phyloP scores from a whole-genome alignment of 2,329 filamentous ascomycete genomes.

The Cordyceps militaris region DNA sequence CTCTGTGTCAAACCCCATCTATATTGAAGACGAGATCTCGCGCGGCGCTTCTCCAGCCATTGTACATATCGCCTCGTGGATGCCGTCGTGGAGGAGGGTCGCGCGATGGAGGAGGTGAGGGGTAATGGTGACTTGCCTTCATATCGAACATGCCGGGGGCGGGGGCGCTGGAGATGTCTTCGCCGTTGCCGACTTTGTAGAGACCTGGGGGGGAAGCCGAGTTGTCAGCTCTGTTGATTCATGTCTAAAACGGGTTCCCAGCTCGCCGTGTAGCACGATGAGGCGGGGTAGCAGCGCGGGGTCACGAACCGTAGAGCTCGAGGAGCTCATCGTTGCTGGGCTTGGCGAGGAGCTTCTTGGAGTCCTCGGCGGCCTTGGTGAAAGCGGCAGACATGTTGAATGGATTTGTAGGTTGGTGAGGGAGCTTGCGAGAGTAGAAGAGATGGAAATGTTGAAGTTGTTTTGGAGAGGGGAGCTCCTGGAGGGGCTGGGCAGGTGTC shows the following conservation, averaged over 20 bases:
- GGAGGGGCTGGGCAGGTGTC: neutral
- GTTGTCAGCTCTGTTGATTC: neutral
- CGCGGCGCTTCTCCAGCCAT: too few relatives aligned
- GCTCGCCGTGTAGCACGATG: neutral
- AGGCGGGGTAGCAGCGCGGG: neutral
- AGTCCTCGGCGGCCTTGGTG: conserved; percentile 52
- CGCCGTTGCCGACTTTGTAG: conserved; percentile 51
- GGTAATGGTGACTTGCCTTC: conserved; percentile 39
- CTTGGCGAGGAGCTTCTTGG: conserved; percentile 60
- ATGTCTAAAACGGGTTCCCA: neutral
- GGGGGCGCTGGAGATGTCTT: conserved; percentile 49
- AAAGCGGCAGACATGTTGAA: conserved; percentile 41
- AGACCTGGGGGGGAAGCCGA: conserved; percentile 35
- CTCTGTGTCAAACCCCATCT: too few relatives aligned
- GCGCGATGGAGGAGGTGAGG: neutral
- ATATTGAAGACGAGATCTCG: neutral
- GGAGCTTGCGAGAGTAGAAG: neutral
- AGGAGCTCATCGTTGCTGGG: conserved; percentile 59
- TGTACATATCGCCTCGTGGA: neutral
- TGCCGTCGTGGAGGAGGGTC: neutral
- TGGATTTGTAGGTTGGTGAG: conserved; percentile 8
- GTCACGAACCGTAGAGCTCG: conserved; percentile 48
- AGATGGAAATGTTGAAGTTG: neutral
- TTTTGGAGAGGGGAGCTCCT: neutral
- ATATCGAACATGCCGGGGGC: conserved; percentile 64